A percentile compares a stretch with the other conserved stretches of the same genome.
Evolutionary conservation across 805 yeast species (phyloP).

Genomic region (Lipomyces mesembrius): DNA sequence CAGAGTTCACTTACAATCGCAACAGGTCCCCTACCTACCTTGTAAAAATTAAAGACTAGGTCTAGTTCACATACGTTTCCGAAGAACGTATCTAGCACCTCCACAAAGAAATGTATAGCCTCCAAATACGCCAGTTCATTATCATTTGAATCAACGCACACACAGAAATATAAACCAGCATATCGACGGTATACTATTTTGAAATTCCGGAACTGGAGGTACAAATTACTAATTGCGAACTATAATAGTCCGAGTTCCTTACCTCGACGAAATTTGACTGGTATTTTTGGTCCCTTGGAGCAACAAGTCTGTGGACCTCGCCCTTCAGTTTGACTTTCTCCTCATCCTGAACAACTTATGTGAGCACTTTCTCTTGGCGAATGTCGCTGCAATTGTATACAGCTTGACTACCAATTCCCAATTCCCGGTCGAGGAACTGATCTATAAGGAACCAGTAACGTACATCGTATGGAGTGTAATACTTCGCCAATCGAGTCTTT

Average conservation of each 20-base stretch:
- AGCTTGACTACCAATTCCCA: conserved; percentile 5
- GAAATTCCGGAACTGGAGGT: conserved; percentile 55
- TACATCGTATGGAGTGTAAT: conserved; percentile 60
- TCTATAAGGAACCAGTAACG: conserved; percentile 32
- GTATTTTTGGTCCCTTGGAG: conserved; percentile 80
- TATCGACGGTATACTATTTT: conserved; percentile 85
- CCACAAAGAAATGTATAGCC: conserved; percentile 84
- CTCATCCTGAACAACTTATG: conserved; percentile 43
- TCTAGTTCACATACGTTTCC: conserved; percentile 93
- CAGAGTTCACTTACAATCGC: no score
- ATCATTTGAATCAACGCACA: conserved; percentile 77
- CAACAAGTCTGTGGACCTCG: conserved; percentile 77
- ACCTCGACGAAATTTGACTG: conserved; percentile 79
- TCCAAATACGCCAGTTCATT: conserved; percentile 84
- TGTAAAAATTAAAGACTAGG: conserved; percentile 87
- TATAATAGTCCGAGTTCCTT: neutral
- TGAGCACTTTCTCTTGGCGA: neutral
- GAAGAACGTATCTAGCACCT: conserved; percentile 81
- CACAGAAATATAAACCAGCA: conserved; percentile 89
- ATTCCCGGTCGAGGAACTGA: conserved; percentile 3
- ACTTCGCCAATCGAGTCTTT: conserved; percentile 81
- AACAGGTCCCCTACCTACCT: conserved; percentile 44
- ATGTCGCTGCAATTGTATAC: neutral
- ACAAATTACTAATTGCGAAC: neutral
- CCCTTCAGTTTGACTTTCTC: conserved; percentile 56